Conservation (phyloP, 257 asterid genomes). For the Linaria vulgaris region DNA sequence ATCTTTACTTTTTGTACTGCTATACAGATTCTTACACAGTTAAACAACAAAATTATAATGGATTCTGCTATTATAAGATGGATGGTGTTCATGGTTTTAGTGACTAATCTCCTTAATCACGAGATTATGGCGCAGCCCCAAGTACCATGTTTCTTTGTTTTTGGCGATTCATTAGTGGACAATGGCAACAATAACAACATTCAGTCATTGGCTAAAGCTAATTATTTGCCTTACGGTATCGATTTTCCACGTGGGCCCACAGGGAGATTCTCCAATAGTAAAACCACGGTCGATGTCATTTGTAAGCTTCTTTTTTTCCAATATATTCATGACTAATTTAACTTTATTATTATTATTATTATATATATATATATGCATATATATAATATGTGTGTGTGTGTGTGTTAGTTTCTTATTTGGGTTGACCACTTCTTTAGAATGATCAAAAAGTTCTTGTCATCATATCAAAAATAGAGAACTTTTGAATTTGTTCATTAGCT, state of each 20-base stretch:
- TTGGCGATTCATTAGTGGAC: constrained; percentile 75
- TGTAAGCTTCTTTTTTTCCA: constrained; percentile 31
- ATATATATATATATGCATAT: too few species aligned
- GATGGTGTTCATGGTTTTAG: constrained; percentile 25
- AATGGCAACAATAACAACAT: constrained; percentile 70
- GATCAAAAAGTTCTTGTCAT: too few species aligned
- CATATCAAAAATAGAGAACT: too few species aligned
- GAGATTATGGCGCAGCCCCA: constrained; percentile 52
- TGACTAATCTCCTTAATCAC: constrained; percentile 14
- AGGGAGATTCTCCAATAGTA: constrained; percentile 69
- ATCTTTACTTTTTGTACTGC: background rate
- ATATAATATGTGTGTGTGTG: too few species aligned
- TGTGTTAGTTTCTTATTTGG: too few species aligned
- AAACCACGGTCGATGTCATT: constrained; percentile 65
- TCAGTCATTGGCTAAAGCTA: constrained; percentile 62
- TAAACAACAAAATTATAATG: constrained; percentile 29
- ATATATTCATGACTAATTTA: too few species aligned
- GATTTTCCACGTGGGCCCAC: constrained; percentile 65
- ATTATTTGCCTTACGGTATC: constrained; percentile 71
- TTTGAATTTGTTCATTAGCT: too few species aligned
- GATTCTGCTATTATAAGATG: constrained; percentile 29
- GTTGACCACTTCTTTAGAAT: too few species aligned
- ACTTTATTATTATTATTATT: too few species aligned
- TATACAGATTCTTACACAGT: too few species aligned
- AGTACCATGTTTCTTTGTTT: constrained; percentile 68